A percentile compares a stretch with the other conserved stretches of the same genome.
Conservation (phyloP, 176 grass and related monocot genomes). For the Triticum urartu region DNA sequence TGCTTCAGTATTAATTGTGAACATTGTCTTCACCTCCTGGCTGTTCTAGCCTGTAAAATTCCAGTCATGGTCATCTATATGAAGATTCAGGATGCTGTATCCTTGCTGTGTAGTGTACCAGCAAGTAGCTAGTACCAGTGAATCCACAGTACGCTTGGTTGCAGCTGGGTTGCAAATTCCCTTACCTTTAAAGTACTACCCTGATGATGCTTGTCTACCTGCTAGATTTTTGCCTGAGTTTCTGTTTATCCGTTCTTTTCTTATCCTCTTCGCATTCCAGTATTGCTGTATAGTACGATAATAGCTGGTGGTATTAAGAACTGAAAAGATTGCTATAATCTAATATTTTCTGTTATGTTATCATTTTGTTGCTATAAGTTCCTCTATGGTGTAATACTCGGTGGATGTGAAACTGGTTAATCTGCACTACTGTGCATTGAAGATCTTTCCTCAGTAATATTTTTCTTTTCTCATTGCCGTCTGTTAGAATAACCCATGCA, state of each 20-base stretch:
- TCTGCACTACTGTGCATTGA: not conserved
- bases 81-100: not conserved
- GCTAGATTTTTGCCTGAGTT: not conserved
- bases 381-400: not conserved
- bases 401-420: not conserved
- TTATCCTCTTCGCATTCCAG: not conserved
- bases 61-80: not conserved
- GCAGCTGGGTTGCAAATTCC: not conserved
- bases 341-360: not conserved
- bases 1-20: not conserved
- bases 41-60: constrained; percentile 9
- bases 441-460: not conserved
- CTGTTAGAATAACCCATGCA: not conserved
- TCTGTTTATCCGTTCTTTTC: not conserved
- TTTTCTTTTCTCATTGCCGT: not conserved
- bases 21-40: not conserved
- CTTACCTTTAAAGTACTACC: not conserved
- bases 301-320: not conserved
- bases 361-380: constrained; percentile 14
- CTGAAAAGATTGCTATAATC: not conserved
- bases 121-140: not conserved
- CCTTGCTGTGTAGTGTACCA: not conserved
- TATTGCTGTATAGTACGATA: not conserved
- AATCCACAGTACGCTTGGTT: not conserved
- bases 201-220: not conserved